Conservation (phyloP, 331 rosid genomes). For the Telfairia occidentalis region DNA sequence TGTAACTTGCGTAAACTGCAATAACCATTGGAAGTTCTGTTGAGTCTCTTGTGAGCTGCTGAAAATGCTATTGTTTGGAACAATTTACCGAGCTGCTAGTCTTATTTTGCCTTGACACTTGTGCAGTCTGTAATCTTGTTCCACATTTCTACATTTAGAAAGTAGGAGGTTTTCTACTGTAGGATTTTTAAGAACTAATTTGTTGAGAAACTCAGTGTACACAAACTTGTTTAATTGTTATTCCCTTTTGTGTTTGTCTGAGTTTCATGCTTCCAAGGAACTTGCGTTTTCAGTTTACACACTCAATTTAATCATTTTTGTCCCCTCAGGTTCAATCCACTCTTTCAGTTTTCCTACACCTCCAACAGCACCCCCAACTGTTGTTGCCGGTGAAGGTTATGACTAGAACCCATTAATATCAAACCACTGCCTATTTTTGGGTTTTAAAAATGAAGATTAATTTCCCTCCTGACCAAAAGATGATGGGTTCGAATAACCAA, state of each 20-base stretch:
- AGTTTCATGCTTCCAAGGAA: not conserved
- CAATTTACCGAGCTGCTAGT: constrained; percentile 5
- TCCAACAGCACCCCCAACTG: too few relatives aligned
- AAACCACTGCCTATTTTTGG: too few relatives aligned
- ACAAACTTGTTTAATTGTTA: constrained; percentile 2
- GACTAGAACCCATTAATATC: too few relatives aligned
- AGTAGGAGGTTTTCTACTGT: not conserved
- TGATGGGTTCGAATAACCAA: too few relatives aligned
- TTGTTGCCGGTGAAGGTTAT: too few relatives aligned
- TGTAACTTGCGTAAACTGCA: constrained; percentile 81
- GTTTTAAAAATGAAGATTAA: too few relatives aligned
- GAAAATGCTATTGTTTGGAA: constrained; percentile 21
- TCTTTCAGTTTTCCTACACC: too few relatives aligned
- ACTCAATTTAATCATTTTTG: too few relatives aligned
- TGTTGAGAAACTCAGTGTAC: constrained; percentile 8
- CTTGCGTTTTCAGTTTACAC: not conserved
- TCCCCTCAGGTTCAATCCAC: too few relatives aligned
- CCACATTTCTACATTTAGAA: not conserved
- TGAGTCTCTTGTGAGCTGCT: constrained; percentile 22
- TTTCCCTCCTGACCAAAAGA: too few relatives aligned
- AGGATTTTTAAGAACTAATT: not conserved
- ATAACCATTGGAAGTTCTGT: constrained; percentile 98
- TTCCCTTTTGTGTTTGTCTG: not conserved
- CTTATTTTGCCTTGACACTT: constrained; percentile 3
- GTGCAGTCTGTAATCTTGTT: constrained; percentile 3